Evolutionary conservation across 2,329 filamentous ascomycete species (phyloP).

Genomic region (Pseudogymnoascus sp.): DNA sequence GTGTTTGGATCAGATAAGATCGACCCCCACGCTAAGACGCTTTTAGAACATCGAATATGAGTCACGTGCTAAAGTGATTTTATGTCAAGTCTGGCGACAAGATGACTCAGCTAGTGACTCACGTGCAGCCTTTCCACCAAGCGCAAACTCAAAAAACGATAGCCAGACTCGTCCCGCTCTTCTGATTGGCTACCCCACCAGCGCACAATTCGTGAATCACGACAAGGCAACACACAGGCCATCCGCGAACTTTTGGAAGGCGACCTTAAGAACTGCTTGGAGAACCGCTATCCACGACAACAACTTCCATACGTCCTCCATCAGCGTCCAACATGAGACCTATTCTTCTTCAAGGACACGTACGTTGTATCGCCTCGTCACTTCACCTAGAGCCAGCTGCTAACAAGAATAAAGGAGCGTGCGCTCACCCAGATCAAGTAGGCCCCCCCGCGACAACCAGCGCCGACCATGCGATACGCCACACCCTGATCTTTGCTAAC

Average conservation of each 20-base stretch:
- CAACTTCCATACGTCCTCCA: conserved; percentile 5
- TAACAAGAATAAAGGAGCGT: conserved; percentile 56
- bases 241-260: conserved; percentile 9
- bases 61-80: background rate
- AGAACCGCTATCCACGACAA: conserved; percentile 3
- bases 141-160: conserved; percentile 2
- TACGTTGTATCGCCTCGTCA: conserved; percentile 33
- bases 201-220: conserved; percentile 10
- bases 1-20: background rate
- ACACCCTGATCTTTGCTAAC: conserved; percentile 19
- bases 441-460: conserved; percentile 21
- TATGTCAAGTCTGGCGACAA: background rate
- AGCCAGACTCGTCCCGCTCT: background rate
- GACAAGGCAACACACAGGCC: conserved; percentile 6
- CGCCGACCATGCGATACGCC: conserved; percentile 7
- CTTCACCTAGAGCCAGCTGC: conserved; percentile 10
- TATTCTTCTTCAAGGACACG: conserved; percentile 90
- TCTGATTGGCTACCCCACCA: conserved; percentile 10
- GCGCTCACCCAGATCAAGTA: conserved; percentile 91
- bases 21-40: background rate
- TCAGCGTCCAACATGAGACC: conserved; percentile 71
- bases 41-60: background rate
- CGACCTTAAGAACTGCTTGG: conserved; percentile 1
- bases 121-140: conserved; percentile 3
- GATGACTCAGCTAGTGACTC: conserved; percentile 5